A percentile compares a stretch with the other conserved stretches of the same genome.
phyloP scores from a whole-genome alignment of 1,284 basidiomycete species.

The Sphagnurus paluster region DNA sequence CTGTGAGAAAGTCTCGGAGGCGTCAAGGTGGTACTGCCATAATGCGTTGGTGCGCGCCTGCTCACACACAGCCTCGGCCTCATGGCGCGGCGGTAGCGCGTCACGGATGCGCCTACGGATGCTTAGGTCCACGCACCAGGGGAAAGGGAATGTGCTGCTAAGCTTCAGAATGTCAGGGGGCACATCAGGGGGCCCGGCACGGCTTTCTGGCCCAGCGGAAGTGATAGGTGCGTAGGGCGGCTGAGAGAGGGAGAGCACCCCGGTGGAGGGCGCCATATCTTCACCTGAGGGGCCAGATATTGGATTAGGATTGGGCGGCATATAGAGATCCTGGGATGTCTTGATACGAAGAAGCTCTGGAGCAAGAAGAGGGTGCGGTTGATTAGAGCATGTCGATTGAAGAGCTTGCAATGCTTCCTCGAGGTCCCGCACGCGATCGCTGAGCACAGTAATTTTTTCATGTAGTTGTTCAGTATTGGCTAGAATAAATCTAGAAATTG shows the following conservation, averaged over 20 bases:
- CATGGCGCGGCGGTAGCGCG: slow-evolving; percentile 54
- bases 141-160: slow-evolving; percentile 63
- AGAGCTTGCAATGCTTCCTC: slow-evolving; percentile 54
- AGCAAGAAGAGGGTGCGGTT: slow-evolving; percentile 52
- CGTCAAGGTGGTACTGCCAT: slow-evolving; percentile 73
- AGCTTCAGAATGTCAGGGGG: slow-evolving; percentile 58
- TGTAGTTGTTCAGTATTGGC: slow-evolving; percentile 66
- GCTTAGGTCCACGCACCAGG: slow-evolving; percentile 55
- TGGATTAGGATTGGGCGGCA: slow-evolving; percentile 22
- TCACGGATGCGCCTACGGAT: slow-evolving; percentile 60
- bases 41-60: slow-evolving; percentile 63
- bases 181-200: slow-evolving; percentile 34
- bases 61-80: slow-evolving; percentile 57
- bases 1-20: slow-evolving; percentile 63
- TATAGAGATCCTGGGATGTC: slow-evolving; percentile 51
- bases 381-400: slow-evolving; percentile 38
- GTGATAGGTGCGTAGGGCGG: slow-evolving; percentile 8
- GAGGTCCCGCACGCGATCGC: slow-evolving; percentile 58
- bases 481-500: slow-evolving; percentile 50
- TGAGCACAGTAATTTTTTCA: slow-evolving; percentile 57
- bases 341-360: slow-evolving; percentile 48
- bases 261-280: slow-evolving; percentile 7
- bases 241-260: slow-evolving; percentile 11
- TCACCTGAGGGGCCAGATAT: slow-evolving; percentile 13
- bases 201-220: background rate